phyloP scores from a whole-genome alignment of 108 stramenopile genomes.

The Cyclostephanos invisitatus region DNA sequence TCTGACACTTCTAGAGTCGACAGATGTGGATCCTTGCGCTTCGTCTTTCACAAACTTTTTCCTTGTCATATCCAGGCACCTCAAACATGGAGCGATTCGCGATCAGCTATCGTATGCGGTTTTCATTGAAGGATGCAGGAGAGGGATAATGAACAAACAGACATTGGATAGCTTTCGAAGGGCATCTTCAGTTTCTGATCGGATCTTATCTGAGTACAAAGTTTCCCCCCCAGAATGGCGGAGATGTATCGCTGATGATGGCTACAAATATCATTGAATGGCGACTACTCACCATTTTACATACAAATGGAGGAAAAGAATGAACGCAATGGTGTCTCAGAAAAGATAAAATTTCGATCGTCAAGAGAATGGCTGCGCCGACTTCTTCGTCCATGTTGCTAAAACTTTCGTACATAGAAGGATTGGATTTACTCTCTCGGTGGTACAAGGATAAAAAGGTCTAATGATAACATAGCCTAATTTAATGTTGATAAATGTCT shows the following conservation, averaged over 20 bases:
- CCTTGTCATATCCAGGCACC: slow-evolving; percentile 28
- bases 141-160: slow-evolving; percentile 26
- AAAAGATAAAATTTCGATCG: no score
- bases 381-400: no score
- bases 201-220: slow-evolving; percentile 13
- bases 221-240: slow-evolving; percentile 23
- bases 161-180: slow-evolving; percentile 31
- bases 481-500: no score
- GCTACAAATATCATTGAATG: slow-evolving; percentile 1
- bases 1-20: slow-evolving; percentile 29
- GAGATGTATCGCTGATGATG: slow-evolving; percentile 11
- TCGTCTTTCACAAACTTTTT: slow-evolving; percentile 35
- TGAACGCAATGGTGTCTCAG: no score
- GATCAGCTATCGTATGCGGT: slow-evolving; percentile 38
- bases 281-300: no score
- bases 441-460: no score
- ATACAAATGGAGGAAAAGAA: no score
- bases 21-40: slow-evolving; percentile 23
- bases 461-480: no score
- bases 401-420: no score
- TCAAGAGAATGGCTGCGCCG: no score
- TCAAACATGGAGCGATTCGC: slow-evolving; percentile 26
- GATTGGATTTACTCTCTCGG: no score
- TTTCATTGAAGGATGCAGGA: slow-evolving; percentile 29
- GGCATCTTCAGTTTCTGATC: slow-evolving; percentile 18